These are phyloP conservation scores for Cucurbita argyrosperma DNA, from an alignment of 306 rosid species.

Conservation along the genomic window DNA sequence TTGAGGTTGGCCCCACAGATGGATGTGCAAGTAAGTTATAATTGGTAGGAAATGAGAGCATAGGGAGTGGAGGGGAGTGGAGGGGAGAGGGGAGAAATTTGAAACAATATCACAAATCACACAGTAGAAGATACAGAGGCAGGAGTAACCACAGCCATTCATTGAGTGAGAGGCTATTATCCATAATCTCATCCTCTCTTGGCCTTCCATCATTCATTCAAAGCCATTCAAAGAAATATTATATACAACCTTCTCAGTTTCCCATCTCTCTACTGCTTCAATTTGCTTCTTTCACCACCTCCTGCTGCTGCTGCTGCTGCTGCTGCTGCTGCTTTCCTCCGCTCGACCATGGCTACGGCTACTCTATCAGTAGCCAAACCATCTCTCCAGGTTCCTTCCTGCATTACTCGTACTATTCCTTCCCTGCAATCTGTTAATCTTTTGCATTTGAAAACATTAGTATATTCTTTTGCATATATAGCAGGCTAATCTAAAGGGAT, in stretches of 20 bases:
- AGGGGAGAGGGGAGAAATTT: not conserved
- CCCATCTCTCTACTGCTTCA: not conserved
- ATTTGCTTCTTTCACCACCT: not conserved
- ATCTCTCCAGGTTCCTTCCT: slow-evolving; percentile 55
- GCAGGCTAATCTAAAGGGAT: slow-evolving; percentile 63
- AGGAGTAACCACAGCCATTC: slow-evolving; percentile 26
- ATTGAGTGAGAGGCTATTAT: slow-evolving; percentile 32
- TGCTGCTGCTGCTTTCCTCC: not conserved
- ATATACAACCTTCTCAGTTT: not conserved
- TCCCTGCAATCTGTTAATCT: not conserved
- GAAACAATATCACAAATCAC: not conserved
- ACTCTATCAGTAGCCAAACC: slow-evolving; percentile 85
- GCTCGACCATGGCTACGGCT: slow-evolving; percentile 75
- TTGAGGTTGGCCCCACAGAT: not conserved
- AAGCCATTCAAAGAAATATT: slow-evolving; percentile 9
- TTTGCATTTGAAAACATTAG: not conserved
- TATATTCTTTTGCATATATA: not conserved
- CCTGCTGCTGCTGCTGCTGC: not conserved
- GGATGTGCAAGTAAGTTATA: not conserved
- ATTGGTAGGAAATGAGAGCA: not conserved
- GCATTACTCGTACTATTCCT: not conserved
- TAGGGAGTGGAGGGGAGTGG: slow-evolving; percentile 4
- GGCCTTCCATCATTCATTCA: slow-evolving; percentile 19
- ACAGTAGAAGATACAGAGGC: not conserved
- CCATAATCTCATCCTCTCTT: slow-evolving; percentile 52